Percentiles rank a stretch among this genome's conserved stretches.
phyloP scores from a whole-genome alignment of 345 rosid genomes.

The Brassica carinata region DNA sequence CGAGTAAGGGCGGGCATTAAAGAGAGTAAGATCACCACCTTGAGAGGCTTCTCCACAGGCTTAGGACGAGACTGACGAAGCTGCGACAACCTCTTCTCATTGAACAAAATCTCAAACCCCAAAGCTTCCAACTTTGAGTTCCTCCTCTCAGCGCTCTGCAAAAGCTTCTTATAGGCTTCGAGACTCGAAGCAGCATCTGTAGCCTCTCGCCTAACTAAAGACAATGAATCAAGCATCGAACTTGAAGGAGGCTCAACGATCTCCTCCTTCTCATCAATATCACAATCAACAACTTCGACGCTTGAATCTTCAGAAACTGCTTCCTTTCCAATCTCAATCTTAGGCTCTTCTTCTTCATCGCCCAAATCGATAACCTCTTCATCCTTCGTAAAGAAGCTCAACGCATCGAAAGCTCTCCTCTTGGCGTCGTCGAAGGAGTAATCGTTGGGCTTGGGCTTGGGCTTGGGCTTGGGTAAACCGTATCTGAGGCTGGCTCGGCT shows the following conservation, averaged over 20 bases:
- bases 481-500: slow-evolving; percentile 61
- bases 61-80: slow-evolving; percentile 53
- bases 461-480: slow-evolving; percentile 37
- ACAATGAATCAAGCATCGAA: slow-evolving; percentile 47
- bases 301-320: slow-evolving; percentile 58
- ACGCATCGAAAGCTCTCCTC: slow-evolving; percentile 46
- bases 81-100: slow-evolving; percentile 47
- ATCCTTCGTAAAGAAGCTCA: slow-evolving; percentile 44
- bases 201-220: slow-evolving; percentile 39
- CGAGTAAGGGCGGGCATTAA: not conserved
- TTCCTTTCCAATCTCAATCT: slow-evolving; percentile 33
- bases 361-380: slow-evolving; percentile 53
- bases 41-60: slow-evolving; percentile 44
- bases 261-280: slow-evolving; percentile 32
- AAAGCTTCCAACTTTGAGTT: slow-evolving; percentile 49
- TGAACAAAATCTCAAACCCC: slow-evolving; percentile 59
- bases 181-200: slow-evolving; percentile 40
- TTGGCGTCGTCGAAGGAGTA: slow-evolving; percentile 37
- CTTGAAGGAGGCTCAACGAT: slow-evolving; percentile 43
- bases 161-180: slow-evolving; percentile 67
- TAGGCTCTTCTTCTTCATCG: slow-evolving; percentile 32
- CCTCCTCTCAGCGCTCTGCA: slow-evolving; percentile 57
- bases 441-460: slow-evolving; percentile 27
- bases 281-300: slow-evolving; percentile 40
- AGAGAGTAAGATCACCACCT: slow-evolving; percentile 32